phyloP scores from a whole-genome alignment of 139 green algal species.

The Bryopsis sp. region DNA sequence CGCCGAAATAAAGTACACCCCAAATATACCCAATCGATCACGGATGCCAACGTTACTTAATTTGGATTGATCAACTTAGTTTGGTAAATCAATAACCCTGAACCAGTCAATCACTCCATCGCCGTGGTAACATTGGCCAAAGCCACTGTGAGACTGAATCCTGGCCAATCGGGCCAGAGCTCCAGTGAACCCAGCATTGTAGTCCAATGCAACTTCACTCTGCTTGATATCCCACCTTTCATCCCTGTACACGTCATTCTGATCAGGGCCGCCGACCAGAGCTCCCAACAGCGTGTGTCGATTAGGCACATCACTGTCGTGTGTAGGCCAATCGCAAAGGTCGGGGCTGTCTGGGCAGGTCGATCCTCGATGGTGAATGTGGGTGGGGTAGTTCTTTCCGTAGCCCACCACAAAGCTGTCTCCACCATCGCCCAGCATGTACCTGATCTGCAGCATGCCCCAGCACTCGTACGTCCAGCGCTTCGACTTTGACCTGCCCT shows the following conservation, averaged over 20 bases:
- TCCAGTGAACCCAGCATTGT: conserved; percentile 36
- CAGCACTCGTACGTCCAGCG: too few relatives aligned
- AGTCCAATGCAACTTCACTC: conserved; percentile 36
- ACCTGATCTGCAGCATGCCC: conserved; percentile 30
- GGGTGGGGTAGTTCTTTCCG: conserved; percentile 24
- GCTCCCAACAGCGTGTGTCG: conserved; percentile 46
- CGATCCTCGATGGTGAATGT: conserved; percentile 31
- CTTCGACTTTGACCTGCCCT: background rate
- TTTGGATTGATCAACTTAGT: too few relatives aligned
- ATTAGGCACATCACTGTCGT: conserved; percentile 30
- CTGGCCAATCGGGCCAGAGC: conserved; percentile 22
- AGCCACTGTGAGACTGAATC: conserved; percentile 10
- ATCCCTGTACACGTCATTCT: conserved; percentile 26
- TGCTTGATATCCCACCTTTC: conserved; percentile 19
- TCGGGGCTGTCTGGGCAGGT: conserved; percentile 26
- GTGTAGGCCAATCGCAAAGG: background rate
- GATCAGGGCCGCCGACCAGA: conserved; percentile 47
- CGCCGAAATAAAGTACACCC: too few relatives aligned
- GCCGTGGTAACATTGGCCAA: conserved; percentile 22
- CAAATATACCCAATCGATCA: too few relatives aligned
- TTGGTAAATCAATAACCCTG: background rate
- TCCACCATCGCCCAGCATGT: conserved; percentile 27
- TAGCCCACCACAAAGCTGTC: conserved; percentile 34
- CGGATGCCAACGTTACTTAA: too few relatives aligned
- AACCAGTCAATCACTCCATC: background rate